Base-by-base conservation (phyloP, 306 rosid species). In the Medicago lupulina region DNA sequence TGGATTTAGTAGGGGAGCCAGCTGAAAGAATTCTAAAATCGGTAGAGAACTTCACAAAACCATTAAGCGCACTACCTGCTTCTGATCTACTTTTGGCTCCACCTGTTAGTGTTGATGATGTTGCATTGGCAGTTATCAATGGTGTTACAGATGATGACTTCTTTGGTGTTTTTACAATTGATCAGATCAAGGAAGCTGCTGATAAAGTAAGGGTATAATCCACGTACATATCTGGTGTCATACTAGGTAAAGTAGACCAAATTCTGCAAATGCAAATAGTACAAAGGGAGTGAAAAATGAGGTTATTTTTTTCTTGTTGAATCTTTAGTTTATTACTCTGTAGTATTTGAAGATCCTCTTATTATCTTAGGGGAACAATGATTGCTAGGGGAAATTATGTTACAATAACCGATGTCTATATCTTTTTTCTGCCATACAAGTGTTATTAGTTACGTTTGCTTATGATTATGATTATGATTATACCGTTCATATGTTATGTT, bases 111-210 rank as follows among this genome's bases (percentile, higher is more conserved):
- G 97, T 95, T 71, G 93, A 95, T 71, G 97, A 90, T 83, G 86
- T 95, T 70, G 98, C 98, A 0, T 83, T 79, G 67, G 93, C 97
- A 13, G 95, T 73, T 46, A 82, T 92, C 83, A 92, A 84, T 47
- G 95, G 96, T 8, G 69, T 95, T 69, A 81, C 72, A 14, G 97
- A 95, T 17, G 97, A 90, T 18, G 98, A 92, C 38, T 79, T 92
- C 75, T 95, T 95, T 38, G 98, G 98, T 77, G 74, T 95, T 70
- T 89, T 86, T 50, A 92, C 97, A 23, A 87, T 95, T 53, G 93
- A 91, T 19, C 98, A 95, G 84, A 95, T 95, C 86, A 92, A 95
- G 82, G 97, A 92, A 84, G 92, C 96, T 64, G 98, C 98, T 25
- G 77, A 84, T 50, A 95, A 90, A 63, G 88, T 79, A 61, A 85